These are phyloP conservation scores for Podila clonocystis DNA, from an alignment of 192 early-diverging fungal genomes.

Conservation along the genomic window DNA sequence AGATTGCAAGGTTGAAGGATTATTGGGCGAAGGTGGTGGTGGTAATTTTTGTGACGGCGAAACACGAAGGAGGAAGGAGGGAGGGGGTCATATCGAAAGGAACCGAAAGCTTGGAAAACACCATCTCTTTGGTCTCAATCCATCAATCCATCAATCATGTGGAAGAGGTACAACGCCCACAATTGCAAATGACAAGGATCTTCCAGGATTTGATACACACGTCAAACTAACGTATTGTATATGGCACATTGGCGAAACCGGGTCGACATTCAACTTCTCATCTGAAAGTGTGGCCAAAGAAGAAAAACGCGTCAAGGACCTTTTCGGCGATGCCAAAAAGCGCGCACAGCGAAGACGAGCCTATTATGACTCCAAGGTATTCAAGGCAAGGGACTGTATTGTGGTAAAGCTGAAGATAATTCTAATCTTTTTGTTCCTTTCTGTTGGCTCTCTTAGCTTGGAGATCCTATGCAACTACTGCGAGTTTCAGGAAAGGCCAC, in stretches of 20 bases:
- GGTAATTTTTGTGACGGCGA: too few relatives aligned
- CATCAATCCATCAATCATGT: background rate
- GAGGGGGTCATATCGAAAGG: too few relatives aligned
- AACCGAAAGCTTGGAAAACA: background rate
- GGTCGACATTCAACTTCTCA: background rate
- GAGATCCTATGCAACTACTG: slow-evolving; percentile 47
- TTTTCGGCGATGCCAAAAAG: slow-evolving; percentile 23
- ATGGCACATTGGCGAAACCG: background rate
- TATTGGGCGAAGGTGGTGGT: too few relatives aligned
- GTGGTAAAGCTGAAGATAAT: background rate
- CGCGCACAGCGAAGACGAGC: slow-evolving; percentile 42
- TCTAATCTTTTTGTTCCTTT: background rate
- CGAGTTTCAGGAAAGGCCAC: slow-evolving; percentile 34
- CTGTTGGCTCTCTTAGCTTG: slow-evolving; percentile 11
- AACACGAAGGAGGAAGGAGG: too few relatives aligned
- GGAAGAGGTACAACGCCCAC: background rate
- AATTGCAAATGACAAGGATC: background rate
- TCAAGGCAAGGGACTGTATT: too few relatives aligned
- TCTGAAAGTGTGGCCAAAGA: slow-evolving; percentile 36
- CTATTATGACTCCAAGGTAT: slow-evolving; percentile 42
- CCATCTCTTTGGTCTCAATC: background rate
- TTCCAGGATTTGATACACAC: background rate
- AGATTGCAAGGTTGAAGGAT: too few relatives aligned
- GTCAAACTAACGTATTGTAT: background rate
- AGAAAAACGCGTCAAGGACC: slow-evolving; percentile 37